These are phyloP conservation scores for Rubia balearica DNA, from an alignment of 305 asterid genomes.

Conservation along the genomic window DNA sequence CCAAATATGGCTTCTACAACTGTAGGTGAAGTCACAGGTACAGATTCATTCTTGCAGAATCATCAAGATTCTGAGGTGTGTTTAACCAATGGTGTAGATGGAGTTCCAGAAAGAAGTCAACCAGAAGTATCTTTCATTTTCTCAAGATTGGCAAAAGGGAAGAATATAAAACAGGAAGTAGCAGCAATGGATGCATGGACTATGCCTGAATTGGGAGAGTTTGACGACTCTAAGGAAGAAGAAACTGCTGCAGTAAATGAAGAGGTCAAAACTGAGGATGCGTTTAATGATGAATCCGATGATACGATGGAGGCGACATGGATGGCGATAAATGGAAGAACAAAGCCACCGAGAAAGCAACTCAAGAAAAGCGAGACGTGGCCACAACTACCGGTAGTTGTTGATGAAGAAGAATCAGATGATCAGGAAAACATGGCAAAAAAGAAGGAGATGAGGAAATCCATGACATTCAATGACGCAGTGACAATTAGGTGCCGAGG, in stretches of 20 bases:
- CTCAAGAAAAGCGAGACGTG: slow-evolving; percentile 31
- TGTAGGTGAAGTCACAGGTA: not conserved
- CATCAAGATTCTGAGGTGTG: not conserved
- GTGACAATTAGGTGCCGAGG: slow-evolving; percentile 25
- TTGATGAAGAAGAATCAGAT: not conserved
- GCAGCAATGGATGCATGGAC: not conserved
- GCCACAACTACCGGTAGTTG: slow-evolving; percentile 5
- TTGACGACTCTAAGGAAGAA: not conserved
- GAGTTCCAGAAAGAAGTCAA: not conserved
- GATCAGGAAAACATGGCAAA: slow-evolving; percentile 12
- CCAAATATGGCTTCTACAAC: not conserved
- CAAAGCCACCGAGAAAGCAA: slow-evolving; percentile 14
- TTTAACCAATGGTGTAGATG: not conserved
- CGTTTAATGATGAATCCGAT: slow-evolving; percentile 1
- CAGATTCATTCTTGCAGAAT: not conserved
- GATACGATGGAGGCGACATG: slow-evolving; percentile 35
- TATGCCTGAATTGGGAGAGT: not conserved
- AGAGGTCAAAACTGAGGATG: not conserved
- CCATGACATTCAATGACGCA: slow-evolving; percentile 32
- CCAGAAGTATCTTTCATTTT: not conserved
- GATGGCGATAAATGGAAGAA: slow-evolving; percentile 26
- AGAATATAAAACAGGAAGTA: not conserved
- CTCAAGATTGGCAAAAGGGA: not conserved
- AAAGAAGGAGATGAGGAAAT: slow-evolving; percentile 24
- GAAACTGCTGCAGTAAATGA: not conserved